Percentiles rank a stretch among this genome's conserved stretches.
Evolutionary conservation across 2,329 filamentous ascomycete genomes (phyloP).

Genomic region (Penicillium brevicompactum): DNA sequence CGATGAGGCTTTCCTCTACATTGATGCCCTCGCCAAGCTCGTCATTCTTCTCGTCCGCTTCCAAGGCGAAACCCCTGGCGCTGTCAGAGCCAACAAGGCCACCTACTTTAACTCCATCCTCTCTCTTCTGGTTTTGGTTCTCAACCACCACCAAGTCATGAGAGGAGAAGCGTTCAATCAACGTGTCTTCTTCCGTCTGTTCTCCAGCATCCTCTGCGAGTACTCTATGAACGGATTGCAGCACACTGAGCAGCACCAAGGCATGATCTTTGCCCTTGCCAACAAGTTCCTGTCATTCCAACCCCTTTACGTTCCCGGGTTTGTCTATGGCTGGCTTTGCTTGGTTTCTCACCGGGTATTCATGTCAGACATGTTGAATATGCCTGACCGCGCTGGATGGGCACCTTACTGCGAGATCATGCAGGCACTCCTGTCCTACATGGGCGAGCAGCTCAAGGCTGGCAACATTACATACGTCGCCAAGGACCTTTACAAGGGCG

Average conservation of each 20-base stretch:
- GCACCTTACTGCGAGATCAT: constrained; percentile 72
- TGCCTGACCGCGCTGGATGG: constrained; percentile 73
- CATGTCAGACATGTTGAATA: constrained; percentile 73
- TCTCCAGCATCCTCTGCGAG: constrained; percentile 80
- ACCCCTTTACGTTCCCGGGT: constrained; percentile 76
- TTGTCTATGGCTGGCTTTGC: constrained; percentile 81
- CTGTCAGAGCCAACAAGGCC: constrained; percentile 64
- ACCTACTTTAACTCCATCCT: constrained; percentile 77
- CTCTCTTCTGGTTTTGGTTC: constrained; percentile 74
- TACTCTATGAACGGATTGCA: constrained; percentile 63
- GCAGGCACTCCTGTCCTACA: constrained; percentile 69
- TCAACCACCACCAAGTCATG: constrained; percentile 83
- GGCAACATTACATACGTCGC: constrained; percentile 68
- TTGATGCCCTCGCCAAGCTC: constrained; percentile 82
- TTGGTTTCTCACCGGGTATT: constrained; percentile 84
- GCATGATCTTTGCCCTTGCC: constrained; percentile 72
- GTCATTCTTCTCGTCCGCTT: constrained; percentile 75
- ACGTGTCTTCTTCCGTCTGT: constrained; percentile 86
- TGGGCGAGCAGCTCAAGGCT: constrained; percentile 78
- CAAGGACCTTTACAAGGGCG: constrained; percentile 82
- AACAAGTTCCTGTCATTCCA: constrained; percentile 72
- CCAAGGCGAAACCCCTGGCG: constrained; percentile 63
- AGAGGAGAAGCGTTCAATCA: constrained; percentile 82
- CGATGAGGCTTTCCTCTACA: constrained; percentile 62
- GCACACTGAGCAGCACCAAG: constrained; percentile 62